A percentile compares a stretch with the other conserved stretches of the same genome.
Evolutionary conservation across 2,329 filamentous ascomycete genomes (phyloP).

Genomic region (Ustulina deusta): DNA sequence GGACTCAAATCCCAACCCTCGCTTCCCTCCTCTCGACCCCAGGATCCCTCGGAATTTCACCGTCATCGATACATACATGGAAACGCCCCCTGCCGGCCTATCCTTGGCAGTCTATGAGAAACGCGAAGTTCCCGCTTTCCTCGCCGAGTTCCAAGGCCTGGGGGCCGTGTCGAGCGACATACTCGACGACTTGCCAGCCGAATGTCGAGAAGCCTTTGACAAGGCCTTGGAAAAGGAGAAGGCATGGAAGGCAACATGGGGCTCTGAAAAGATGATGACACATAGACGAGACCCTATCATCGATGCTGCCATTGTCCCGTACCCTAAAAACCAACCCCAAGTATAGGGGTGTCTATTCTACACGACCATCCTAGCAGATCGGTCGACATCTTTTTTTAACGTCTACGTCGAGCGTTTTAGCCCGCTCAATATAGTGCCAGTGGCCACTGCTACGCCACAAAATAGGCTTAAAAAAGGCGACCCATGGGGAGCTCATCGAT

Average conservation of each 20-base stretch:
- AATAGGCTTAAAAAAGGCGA: neutral
- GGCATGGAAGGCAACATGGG: conserved; percentile 81
- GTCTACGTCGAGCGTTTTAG: neutral
- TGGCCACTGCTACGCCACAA: too few species aligned
- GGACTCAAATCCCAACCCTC: conserved; percentile 47
- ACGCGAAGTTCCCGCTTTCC: conserved; percentile 59
- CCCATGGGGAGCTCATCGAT: neutral
- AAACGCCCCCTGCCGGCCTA: conserved; percentile 63
- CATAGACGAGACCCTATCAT: conserved; percentile 67
- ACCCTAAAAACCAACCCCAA: conserved; percentile 55
- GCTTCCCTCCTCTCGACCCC: conserved; percentile 62
- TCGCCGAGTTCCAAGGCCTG: conserved; percentile 70
- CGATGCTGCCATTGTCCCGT: conserved; percentile 74
- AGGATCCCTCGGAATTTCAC: conserved; percentile 68
- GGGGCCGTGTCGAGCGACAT: conserved; percentile 74
- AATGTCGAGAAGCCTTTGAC: conserved; percentile 80
- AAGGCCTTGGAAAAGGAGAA: conserved; percentile 72
- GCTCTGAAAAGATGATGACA: conserved; percentile 71
- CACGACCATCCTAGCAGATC: neutral
- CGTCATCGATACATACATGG: conserved; percentile 66
- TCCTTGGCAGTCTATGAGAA: conserved; percentile 59
- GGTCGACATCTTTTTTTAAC: neutral
- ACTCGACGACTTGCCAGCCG: conserved; percentile 72
- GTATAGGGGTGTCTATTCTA: conserved; percentile 5
- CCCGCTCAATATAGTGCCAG: neutral